Conservation (phyloP, 768 basidiomycete genomes). For the Hortiboletus campestris region DNA sequence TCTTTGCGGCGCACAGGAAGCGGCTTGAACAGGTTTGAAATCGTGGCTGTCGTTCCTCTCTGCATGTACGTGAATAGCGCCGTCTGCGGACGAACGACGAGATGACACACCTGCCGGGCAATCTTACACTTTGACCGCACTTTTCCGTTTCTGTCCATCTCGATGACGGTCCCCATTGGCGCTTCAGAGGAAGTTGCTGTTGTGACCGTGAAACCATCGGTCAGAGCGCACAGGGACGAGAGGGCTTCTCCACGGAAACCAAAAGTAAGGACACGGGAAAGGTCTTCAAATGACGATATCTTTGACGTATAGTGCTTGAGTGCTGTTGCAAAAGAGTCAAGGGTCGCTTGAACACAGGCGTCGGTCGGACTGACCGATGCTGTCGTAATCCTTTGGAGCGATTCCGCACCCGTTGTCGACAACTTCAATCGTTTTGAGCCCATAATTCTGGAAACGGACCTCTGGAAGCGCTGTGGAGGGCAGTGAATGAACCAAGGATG, state of each 20-base stretch:
- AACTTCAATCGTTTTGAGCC: conserved; percentile 79
- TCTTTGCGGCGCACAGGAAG: conserved; percentile 93
- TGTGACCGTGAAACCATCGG: conserved; percentile 63
- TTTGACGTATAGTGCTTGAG: conserved; percentile 96
- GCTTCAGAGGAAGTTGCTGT: conserved; percentile 71
- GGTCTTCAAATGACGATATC: conserved; percentile 69
- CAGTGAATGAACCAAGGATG: not conserved
- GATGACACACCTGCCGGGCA: conserved; percentile 68
- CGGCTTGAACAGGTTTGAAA: conserved; percentile 72
- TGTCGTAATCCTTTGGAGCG: conserved; percentile 68
- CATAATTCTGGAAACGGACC: conserved; percentile 86
- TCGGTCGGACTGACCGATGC: conserved; percentile 56
- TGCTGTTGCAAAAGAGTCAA: conserved; percentile 40
- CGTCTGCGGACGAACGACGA: not conserved
- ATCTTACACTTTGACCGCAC: conserved; percentile 55
- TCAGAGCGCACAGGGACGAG: conserved; percentile 86
- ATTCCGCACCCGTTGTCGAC: conserved; percentile 93
- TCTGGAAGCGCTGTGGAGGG: conserved; percentile 45
- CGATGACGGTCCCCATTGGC: conserved; percentile 79
- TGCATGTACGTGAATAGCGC: conserved; percentile 31
- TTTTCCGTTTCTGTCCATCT: conserved; percentile 65
- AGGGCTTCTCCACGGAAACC: conserved; percentile 97
- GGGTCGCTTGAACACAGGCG: not conserved
- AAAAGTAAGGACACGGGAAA: conserved; percentile 73
- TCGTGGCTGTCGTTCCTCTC: conserved; percentile 82